Evolutionary conservation across 805 yeast species (phyloP), one percentile per base, ranked within the genome.

Genomic region (Sugiyamaella floridensis): DNA sequence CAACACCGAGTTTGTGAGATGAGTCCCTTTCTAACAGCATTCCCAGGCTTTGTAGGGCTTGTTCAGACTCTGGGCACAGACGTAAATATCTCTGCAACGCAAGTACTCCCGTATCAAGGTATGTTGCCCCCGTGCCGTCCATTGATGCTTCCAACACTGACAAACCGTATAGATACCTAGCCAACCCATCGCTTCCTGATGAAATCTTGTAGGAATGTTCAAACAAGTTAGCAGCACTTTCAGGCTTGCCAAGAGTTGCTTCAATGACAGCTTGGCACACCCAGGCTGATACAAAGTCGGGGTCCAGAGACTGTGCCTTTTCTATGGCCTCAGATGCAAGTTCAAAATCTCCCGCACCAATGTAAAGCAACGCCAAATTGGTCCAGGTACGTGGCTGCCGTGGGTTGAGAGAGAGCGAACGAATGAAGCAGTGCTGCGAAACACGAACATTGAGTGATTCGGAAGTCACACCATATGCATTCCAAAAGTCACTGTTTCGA

Each of bases 351-450:
- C 82, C 82, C 52, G 77, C 74, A 29, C 78, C 74, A 53, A 92
- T 69, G 59, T 86, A 90, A 37, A 93, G 71, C 6, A 86, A 77
- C 0, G 95, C 97, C 53, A 93, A 71, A 60, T 88, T 87, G 14
- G 83, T 76, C 97, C 97, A 93, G 4, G 83, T 77, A 15, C 71
- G 70, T 2, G 84, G 78, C 52, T 86, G 86, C 50, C 80, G 79
- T 6, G 86, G 79, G 47, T 86, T 83, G 41, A 89, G 68, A 0
- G 86, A 75, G 1, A 83, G 70, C 0, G 97, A 90, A 57, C 87
- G 85, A 60, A 93, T 86, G 61, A 86, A 88, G 66, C 97, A 89
- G 69, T 93, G 99, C 68, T 93, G 99, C 0, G 97, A 75, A 6
- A 88, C 85, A 47, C 78, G 76, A 0, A 92, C 83, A 58, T 81